These are phyloP conservation scores for Ustilago nuda DNA, from an alignment of 1,284 basidiomycete species.

Conservation along the genomic window DNA sequence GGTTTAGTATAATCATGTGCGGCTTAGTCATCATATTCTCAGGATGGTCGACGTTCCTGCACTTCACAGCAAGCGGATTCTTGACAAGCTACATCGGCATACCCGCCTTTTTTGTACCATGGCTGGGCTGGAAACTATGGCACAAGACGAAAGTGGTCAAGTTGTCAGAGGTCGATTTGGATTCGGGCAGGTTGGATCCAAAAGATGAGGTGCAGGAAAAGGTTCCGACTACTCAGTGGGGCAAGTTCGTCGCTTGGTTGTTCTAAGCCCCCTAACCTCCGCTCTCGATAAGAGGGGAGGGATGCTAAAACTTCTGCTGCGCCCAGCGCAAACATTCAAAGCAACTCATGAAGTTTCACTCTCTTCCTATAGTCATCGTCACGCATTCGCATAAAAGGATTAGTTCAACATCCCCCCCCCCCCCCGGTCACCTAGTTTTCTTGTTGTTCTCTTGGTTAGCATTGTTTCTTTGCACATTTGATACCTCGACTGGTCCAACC, in stretches of 20 bases:
- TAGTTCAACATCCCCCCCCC: conserved; percentile 25
- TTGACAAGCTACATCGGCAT: conserved; percentile 83
- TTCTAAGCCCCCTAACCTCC: conserved; percentile 22
- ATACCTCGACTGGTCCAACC: conserved; percentile 36
- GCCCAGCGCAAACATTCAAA: background rate
- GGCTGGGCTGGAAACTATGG: conserved; percentile 74
- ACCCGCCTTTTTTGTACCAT: conserved; percentile 80
- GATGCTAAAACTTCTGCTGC: background rate
- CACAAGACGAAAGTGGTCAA: conserved; percentile 71
- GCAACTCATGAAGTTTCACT: background rate
- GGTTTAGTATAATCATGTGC: conserved; percentile 51
- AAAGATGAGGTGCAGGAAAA: conserved; percentile 31
- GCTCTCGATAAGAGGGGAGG: background rate
- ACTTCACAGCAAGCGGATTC: conserved; percentile 74
- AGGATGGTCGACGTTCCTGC: conserved; percentile 70
- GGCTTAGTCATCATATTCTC: conserved; percentile 59
- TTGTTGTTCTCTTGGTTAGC: background rate
- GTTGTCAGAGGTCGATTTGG: conserved; percentile 72
- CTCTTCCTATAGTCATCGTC: background rate
- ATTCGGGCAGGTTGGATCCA: conserved; percentile 71
- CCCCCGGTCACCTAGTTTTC: background rate
- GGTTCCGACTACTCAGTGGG: conserved; percentile 25
- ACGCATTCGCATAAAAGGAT: background rate
- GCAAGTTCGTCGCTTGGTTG: conserved; percentile 44
- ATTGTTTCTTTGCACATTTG: conserved; percentile 2